Conservation (phyloP, 2,329 filamentous ascomycete genomes). For the Hymenoscyphus fructigenus region DNA sequence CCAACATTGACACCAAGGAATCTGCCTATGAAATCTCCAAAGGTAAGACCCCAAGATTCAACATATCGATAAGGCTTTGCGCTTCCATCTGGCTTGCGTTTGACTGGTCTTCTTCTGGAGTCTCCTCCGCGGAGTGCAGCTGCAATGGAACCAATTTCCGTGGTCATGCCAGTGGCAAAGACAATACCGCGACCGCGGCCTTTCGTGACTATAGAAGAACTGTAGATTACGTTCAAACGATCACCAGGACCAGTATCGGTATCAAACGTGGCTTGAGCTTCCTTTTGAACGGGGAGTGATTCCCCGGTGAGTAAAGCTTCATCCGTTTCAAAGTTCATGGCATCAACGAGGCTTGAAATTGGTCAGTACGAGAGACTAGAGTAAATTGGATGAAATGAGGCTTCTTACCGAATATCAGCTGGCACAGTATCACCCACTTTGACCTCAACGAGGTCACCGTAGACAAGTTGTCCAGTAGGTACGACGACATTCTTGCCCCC, state of each 20-base stretch:
- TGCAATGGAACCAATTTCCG: conserved; percentile 65
- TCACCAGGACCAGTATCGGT: conserved; percentile 57
- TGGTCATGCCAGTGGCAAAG: conserved; percentile 59
- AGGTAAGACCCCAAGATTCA: conserved; percentile 43
- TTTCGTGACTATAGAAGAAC: conserved; percentile 60
- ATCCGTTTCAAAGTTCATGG: conserved; percentile 57
- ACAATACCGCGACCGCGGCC: conserved; percentile 61
- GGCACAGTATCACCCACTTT: conserved; percentile 48
- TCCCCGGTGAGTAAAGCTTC: conserved; percentile 64
- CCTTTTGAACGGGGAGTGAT: conserved; percentile 57
- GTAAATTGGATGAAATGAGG: no score
- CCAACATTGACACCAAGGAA: conserved; percentile 65
- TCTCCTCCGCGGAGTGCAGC: conserved; percentile 55
- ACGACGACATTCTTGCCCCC: conserved; percentile 50
- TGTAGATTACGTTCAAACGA: conserved; percentile 60
- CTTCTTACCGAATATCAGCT: conserved; percentile 40
- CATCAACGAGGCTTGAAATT: conserved; percentile 45
- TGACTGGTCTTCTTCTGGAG: conserved; percentile 45
- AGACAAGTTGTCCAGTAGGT: conserved; percentile 53
- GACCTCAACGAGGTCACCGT: conserved; percentile 57
- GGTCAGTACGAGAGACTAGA: conserved; percentile 16
- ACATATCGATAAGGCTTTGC: conserved; percentile 49
- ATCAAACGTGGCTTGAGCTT: conserved; percentile 48
- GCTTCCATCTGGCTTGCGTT: conserved; percentile 49
- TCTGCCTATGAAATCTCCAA: conserved; percentile 54